Base-by-base conservation (phyloP, 257 asterid species). In the Datura wrightii region DNA sequence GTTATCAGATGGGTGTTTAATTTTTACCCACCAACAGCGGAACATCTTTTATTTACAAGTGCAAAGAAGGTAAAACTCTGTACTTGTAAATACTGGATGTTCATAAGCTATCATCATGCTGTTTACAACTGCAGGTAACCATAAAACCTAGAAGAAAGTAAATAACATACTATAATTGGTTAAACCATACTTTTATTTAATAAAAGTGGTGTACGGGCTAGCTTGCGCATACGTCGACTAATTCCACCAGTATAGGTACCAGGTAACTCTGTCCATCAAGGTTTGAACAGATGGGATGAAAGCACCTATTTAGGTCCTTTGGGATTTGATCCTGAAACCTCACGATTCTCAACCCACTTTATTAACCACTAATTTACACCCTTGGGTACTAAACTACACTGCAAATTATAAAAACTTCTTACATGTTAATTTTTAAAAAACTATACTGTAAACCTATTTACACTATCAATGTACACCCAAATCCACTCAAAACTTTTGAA, bases 91-190 rank as follows among this genome's bases (percentile, higher is more conserved):
- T 69, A 69, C 13, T 39, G 6, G 48, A 36, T 39, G 52, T n/a
- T 39, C 34, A 39, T 39, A 69, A 69, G 53, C 34, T 46, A 72
- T 72, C 56, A 46, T 46, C 31, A 56, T 18, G 80, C 24, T 72
- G 39, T 24, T 46, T 46, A 46, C 59, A 46, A n/a, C n/a, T n/a
- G n/a, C n/a, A n/a, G n/a, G n/a, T n/a, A n/a, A n/a, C n/a, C n/a
- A n/a, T n/a, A n/a, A n/a, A n/a, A n/a, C n/a, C n/a, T 72, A 48
- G 80, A 44, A 72, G 58, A 44, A 72, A 50, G 42, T 46, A 48
- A 72, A 72, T 19, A 72, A 72, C 80, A 59, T 72, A 72, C n/a
- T 72, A 72, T 24, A 44, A 72, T 72, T 13, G 9, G 58, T 72
- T 46, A 48, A 46, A 72, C 1, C 5, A 46, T 72, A 72, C 1